These are phyloP conservation scores for Fusarium protoensiforme DNA, from an alignment of 2,329 filamentous ascomycete genomes.

Conservation along the genomic window DNA sequence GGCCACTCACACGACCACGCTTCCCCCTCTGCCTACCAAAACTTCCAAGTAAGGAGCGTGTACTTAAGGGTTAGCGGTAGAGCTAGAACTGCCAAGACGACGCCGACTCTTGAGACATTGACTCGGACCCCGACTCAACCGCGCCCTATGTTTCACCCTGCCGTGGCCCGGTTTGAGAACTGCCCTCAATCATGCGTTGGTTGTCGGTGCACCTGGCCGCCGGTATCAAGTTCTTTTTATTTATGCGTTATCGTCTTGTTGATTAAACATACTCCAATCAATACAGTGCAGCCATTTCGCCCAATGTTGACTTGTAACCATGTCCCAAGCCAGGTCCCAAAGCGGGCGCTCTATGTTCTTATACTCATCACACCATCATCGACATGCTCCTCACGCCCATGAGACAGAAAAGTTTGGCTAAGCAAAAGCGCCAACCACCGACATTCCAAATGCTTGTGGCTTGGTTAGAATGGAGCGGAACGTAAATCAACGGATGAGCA, in stretches of 20 bases:
- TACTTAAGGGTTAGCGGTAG: neutral
- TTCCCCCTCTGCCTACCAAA: conserved; percentile 1
- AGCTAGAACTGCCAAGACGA: neutral
- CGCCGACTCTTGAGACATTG: neutral
- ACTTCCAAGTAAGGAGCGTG: neutral
- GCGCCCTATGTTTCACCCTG: neutral
- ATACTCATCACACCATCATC: neutral
- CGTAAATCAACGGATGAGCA: rapidly evolving
- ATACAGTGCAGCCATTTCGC: neutral
- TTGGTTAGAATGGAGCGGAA: neutral
- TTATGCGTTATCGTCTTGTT: neutral
- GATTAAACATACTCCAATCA: neutral
- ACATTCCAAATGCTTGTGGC: conserved; percentile 28
- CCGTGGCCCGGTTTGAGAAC: neutral
- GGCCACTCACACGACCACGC: conserved; percentile 4
- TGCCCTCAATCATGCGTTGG: neutral
- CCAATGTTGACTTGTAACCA: neutral
- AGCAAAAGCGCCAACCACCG: conserved; percentile 31
- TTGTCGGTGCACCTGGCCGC: neutral
- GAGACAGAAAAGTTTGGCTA: neutral
- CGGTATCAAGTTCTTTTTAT: neutral
- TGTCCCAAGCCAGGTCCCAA: neutral
- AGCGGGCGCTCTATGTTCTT: neutral
- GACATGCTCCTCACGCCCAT: neutral
- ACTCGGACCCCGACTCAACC: neutral